These are phyloP conservation scores for Acacia acuminata DNA, from an alignment of 306 rosid genomes.

Conservation along the genomic window DNA sequence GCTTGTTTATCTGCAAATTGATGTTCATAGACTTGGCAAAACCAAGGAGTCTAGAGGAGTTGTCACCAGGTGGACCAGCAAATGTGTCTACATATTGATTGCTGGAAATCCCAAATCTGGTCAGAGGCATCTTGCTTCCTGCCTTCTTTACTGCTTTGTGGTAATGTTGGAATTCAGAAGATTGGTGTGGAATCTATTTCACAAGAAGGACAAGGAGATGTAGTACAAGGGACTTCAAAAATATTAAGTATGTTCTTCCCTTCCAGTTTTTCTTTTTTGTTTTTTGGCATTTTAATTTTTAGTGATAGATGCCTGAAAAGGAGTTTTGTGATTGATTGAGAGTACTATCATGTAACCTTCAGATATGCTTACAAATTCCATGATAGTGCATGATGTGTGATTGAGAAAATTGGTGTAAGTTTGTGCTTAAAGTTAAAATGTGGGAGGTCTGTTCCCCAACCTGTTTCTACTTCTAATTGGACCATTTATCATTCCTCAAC, in stretches of 20 bases:
- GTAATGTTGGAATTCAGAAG: constrained; percentile 72
- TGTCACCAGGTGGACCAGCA: constrained; percentile 79
- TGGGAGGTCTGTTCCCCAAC: neutral
- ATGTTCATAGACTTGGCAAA: constrained; percentile 69
- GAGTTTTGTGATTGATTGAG: constrained; percentile 3
- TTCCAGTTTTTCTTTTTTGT: constrained; percentile 10
- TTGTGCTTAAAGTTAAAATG: neutral
- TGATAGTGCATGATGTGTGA: neutral
- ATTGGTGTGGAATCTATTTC: constrained; percentile 91
- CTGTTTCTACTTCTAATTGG: neutral
- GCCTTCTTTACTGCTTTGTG: constrained; percentile 89
- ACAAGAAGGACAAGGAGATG: constrained; percentile 92
- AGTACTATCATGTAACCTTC: neutral
- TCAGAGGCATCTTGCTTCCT: constrained; percentile 93
- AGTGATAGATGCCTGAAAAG: neutral
- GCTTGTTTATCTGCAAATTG: constrained; percentile 65
- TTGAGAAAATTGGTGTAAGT: neutral
- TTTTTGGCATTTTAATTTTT: constrained; percentile 20
- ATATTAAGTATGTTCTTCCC: constrained; percentile 64
- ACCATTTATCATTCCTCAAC: constrained; percentile 4
- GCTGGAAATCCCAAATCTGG: constrained; percentile 83
- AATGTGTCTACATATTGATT: constrained; percentile 60
- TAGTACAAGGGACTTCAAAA: constrained; percentile 76
- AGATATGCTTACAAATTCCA: constrained; percentile 9
- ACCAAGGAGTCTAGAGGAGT: constrained; percentile 60